Percentiles rank a stretch among this genome's conserved stretches.
These are phyloP conservation scores for Botrytis deweyae DNA, from an alignment of 2,329 filamentous ascomycete genomes.

Conservation along the genomic window DNA sequence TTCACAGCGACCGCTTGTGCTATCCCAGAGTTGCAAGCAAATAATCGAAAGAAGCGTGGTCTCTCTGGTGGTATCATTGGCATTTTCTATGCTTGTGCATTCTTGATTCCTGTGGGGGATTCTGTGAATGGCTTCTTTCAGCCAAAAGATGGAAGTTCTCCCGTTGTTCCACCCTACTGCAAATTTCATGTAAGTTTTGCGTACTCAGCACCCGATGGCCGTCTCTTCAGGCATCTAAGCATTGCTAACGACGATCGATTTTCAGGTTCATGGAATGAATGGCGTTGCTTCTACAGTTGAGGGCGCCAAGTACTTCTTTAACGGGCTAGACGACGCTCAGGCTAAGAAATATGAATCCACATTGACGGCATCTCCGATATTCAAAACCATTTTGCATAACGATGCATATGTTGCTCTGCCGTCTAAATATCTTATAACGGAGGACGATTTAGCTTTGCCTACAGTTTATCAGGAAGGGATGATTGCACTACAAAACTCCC, in stretches of 20 bases:
- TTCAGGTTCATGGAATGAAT: conserved; percentile 18
- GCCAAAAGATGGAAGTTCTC: conserved; percentile 7
- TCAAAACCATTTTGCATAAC: conserved; percentile 16
- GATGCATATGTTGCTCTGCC: conserved; percentile 23
- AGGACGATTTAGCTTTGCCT: conserved; percentile 21
- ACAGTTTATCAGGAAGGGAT: conserved; percentile 12
- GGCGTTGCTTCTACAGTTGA: conserved; percentile 15
- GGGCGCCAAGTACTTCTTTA: conserved; percentile 23
- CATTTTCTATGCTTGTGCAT: neutral
- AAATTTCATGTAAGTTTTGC: conserved; percentile 6
- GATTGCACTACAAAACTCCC: conserved; percentile 7
- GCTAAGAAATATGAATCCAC: conserved; percentile 19
- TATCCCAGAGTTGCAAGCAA: conserved; percentile 1
- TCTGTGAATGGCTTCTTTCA: conserved; percentile 13
- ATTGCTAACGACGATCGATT: too few relatives aligned
- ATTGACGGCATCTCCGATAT: conserved; percentile 17
- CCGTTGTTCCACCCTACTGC: neutral
- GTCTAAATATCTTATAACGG: conserved; percentile 19
- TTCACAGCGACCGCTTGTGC: neutral
- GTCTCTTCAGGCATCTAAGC: too few relatives aligned
- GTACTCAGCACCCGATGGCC: too few relatives aligned
- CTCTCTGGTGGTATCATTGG: neutral
- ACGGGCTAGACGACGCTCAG: conserved; percentile 13
- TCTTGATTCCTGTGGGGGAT: conserved; percentile 7
- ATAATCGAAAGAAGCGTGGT: neutral